Conservation (phyloP, 306 rosid genomes). For the Inga oerstediana region DNA sequence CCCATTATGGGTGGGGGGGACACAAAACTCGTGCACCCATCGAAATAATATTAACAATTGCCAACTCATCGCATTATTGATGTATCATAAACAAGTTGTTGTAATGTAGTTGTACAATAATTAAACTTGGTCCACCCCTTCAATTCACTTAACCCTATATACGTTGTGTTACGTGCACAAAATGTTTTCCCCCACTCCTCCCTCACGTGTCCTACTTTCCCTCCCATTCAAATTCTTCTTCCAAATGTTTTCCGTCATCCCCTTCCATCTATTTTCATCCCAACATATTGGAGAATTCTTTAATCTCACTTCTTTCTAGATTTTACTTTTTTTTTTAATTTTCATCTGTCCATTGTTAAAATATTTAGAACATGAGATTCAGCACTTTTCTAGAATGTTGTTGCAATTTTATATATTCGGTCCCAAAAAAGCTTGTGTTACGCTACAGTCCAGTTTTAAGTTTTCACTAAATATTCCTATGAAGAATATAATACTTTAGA, state of each 20-base stretch:
- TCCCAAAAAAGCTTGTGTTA: neutral
- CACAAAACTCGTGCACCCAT: conserved; percentile 37
- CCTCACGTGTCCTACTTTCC: conserved; percentile 19
- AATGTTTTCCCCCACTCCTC: conserved; percentile 29
- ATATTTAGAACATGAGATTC: neutral
- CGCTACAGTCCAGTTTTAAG: neutral
- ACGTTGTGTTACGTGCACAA: conserved; percentile 42
- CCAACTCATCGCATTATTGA: conserved; percentile 35
- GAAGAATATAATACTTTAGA: neutral
- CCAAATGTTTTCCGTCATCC: neutral
- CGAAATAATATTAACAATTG: conserved; percentile 16
- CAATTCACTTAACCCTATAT: neutral
- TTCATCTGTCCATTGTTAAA: neutral
- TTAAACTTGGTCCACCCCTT: conserved; percentile 28
- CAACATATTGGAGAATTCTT: neutral
- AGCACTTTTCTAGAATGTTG: neutral
- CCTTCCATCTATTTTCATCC: neutral
- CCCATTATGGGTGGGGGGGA: neutral
- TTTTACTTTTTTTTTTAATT: neutral
- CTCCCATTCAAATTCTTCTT: neutral
- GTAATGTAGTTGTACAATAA: conserved; percentile 24
- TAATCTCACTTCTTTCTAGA: neutral
- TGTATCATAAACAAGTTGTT: neutral
- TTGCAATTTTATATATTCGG: neutral
- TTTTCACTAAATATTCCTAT: no score